A percentile compares a stretch with the other conserved stretches of the same genome.
phyloP scores from a whole-genome alignment of 495 filamentous ascomycete species.

The Tricharina praecox region DNA sequence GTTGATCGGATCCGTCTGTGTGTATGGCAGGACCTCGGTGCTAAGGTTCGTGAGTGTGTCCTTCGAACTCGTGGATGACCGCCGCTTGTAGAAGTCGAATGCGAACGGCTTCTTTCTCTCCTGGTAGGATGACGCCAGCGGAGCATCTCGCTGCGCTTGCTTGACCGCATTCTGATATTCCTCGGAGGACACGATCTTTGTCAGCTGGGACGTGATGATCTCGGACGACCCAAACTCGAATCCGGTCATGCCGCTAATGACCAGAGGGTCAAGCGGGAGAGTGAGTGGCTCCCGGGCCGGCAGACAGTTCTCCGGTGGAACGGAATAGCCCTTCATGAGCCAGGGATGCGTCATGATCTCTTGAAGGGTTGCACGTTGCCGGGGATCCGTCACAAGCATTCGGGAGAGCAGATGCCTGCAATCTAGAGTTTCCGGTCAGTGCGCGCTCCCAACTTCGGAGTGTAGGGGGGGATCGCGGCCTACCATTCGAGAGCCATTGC shows the following conservation, averaged over 20 bases:
- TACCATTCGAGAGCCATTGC: slow-evolving; percentile 75
- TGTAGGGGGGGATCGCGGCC: slow-evolving; percentile 17
- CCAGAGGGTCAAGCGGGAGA: slow-evolving; percentile 63
- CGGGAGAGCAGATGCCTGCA: slow-evolving; percentile 84
- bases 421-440: slow-evolving; percentile 36
- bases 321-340: slow-evolving; percentile 84
- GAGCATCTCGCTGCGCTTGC: slow-evolving; percentile 45
- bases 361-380: slow-evolving; percentile 62
- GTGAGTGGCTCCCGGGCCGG: slow-evolving; percentile 69
- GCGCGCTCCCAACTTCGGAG: slow-evolving; percentile 4
- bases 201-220: slow-evolving; percentile 62
- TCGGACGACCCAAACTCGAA: slow-evolving; percentile 92
- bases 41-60: slow-evolving; percentile 81
- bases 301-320: slow-evolving; percentile 76
- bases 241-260: slow-evolving; percentile 86
- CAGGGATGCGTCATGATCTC: slow-evolving; percentile 96
- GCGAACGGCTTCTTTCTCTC: slow-evolving; percentile 78
- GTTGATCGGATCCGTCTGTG: slow-evolving; percentile 62
- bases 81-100: slow-evolving; percentile 93
- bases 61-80: slow-evolving; percentile 69
- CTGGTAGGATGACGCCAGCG: slow-evolving; percentile 41
- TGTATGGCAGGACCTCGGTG: slow-evolving; percentile 63
- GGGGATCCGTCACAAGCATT: slow-evolving; percentile 93
- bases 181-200: slow-evolving; percentile 68
- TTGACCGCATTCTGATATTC: slow-evolving; percentile 75